Evolutionary conservation across 2,329 filamentous ascomycete species (phyloP).

Genomic region (Phialophora macrospora): DNA sequence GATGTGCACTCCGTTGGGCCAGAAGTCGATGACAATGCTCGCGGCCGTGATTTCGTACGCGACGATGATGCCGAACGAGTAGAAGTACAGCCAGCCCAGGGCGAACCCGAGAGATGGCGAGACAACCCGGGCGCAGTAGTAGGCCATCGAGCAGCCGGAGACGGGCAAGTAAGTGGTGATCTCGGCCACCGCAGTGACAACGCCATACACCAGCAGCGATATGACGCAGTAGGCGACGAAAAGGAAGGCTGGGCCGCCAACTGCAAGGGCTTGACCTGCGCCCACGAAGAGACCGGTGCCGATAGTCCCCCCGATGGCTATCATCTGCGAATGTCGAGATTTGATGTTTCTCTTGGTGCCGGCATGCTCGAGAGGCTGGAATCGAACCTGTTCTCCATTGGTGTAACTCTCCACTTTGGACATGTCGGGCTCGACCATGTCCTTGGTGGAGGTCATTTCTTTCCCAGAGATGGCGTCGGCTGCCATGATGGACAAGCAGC

Average conservation of each 20-base stretch:
- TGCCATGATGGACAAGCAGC: no score
- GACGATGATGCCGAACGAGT: slow-evolving; percentile 71
- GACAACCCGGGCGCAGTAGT: slow-evolving; percentile 48
- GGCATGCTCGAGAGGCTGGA: no score
- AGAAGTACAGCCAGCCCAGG: slow-evolving; percentile 68
- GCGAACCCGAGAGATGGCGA: slow-evolving; percentile 57
- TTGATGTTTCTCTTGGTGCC: slow-evolving; percentile 38
- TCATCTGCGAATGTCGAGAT: slow-evolving; percentile 47
- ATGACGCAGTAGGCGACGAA: slow-evolving; percentile 46
- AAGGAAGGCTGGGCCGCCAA: slow-evolving; percentile 20
- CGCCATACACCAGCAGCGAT: slow-evolving; percentile 37
- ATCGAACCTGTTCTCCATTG: no score
- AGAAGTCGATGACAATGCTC: slow-evolving; percentile 78
- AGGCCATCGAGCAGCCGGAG: slow-evolving; percentile 53
- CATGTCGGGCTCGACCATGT: no score
- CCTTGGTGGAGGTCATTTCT: no score
- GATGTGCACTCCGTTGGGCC: slow-evolving; percentile 50
- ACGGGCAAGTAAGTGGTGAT: slow-evolving; percentile 57
- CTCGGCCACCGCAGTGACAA: slow-evolving; percentile 48
- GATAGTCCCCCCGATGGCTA: slow-evolving; percentile 53
- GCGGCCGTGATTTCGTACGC: slow-evolving; percentile 82
- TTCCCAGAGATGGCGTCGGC: no score
- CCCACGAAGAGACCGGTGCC: slow-evolving; percentile 44
- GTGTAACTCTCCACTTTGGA: no score
- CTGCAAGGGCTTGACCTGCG: slow-evolving; percentile 45